phyloP scores from a whole-genome alignment of 768 basidiomycete genomes.

The Auriscalpium vulgare region DNA sequence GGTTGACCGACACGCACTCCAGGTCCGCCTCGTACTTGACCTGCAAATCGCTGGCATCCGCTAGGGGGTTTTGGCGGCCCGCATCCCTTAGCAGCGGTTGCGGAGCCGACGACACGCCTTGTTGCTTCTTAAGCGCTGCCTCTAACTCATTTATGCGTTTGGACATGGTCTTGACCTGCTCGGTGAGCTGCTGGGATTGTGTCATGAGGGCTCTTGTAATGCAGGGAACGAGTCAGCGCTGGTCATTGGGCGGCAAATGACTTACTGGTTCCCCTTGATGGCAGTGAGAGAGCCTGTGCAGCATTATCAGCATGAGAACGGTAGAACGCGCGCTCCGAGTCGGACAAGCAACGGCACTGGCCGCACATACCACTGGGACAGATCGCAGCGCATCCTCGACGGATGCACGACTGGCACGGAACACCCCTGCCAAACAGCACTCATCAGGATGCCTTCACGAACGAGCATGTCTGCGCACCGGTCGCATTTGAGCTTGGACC shows the following conservation, averaged over 20 bases:
- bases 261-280: slow-evolving; percentile 49
- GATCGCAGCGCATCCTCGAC: slow-evolving; percentile 43
- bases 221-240: slow-evolving; percentile 5
- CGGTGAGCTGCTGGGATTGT: slow-evolving; percentile 38
- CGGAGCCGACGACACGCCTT: background rate
- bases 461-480: slow-evolving; percentile 22
- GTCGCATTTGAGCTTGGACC: slow-evolving; percentile 52
- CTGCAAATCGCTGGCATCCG: background rate
- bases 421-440: slow-evolving; percentile 27
- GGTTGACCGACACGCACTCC: slow-evolving; percentile 27
- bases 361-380: slow-evolving; percentile 38
- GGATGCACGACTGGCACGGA: slow-evolving; percentile 49
- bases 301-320: background rate
- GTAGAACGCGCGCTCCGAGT: background rate
- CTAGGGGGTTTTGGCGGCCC: background rate
- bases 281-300: slow-evolving; percentile 37
- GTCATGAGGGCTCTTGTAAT: slow-evolving; percentile 27
- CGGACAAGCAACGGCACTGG: background rate
- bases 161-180: slow-evolving; percentile 37
- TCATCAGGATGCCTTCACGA: background rate
- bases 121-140: slow-evolving; percentile 27
- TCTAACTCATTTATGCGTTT: slow-evolving; percentile 40
- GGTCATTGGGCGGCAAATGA: no score
- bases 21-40: slow-evolving; percentile 17
- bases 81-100: background rate